Conservation (phyloP, 176 grass and related monocot species). For the Tuctoria greenei region DNA sequence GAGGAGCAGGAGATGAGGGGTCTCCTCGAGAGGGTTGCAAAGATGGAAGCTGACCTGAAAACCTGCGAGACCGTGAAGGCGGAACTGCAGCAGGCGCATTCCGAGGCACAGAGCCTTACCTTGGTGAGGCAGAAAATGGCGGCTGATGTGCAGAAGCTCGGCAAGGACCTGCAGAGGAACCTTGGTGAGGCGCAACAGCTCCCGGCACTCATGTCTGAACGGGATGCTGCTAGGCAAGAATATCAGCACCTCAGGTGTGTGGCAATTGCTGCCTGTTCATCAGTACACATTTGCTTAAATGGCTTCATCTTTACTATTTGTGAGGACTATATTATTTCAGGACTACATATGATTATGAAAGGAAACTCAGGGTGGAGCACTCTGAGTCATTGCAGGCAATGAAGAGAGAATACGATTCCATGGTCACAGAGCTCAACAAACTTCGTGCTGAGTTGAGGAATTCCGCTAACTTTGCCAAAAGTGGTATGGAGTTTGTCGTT, state of each 20-base stretch:
- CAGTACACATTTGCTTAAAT: not conserved
- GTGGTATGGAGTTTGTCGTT: conserved; percentile 25
- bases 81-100: conserved; percentile 78
- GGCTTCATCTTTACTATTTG: conserved; percentile 8
- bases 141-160: conserved; percentile 62
- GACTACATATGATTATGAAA: conserved; percentile 84
- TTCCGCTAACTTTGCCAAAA: conserved; percentile 53
- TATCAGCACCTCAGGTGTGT: conserved; percentile 77
- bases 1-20: conserved; percentile 75
- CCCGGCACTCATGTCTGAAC: conserved; percentile 51
- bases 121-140: conserved; percentile 59
- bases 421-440: conserved; percentile 87
- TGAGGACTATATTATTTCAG: conserved; percentile 33
- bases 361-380: conserved; percentile 78
- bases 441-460: conserved; percentile 80
- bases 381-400: conserved; percentile 75
- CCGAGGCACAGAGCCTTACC: conserved; percentile 62
- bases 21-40: conserved; percentile 62
- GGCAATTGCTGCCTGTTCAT: not conserved
- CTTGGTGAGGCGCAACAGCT: conserved; percentile 78
- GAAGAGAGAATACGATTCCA: conserved; percentile 82
- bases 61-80: conserved; percentile 47
- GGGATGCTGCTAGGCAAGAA: conserved; percentile 66
- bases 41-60: conserved; percentile 89
- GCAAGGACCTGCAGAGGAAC: conserved; percentile 81